Evolutionary conservation across 106 monocot species (phyloP), one percentile per base, ranked within the genome.

Genomic region (Dendrobium catenatum): DNA sequence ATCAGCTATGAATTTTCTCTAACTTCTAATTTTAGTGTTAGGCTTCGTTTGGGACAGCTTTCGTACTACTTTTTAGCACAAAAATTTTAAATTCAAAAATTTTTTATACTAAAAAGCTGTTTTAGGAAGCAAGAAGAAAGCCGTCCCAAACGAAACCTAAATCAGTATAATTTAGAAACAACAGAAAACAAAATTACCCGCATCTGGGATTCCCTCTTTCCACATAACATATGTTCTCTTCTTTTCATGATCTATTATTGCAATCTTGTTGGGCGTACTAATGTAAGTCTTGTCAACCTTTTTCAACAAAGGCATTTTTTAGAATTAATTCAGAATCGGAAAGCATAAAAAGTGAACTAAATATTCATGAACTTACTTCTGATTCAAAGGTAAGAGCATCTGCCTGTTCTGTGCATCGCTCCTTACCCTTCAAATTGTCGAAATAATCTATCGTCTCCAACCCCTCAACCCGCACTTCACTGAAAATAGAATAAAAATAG

Each of bases 381-480:
- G 87, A 88, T 87, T 96, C 96, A 73, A 96, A 96, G 73, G 93
- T 92, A 47, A 96, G 82, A 2, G 96, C 89, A 75, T 93, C 91
- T 78, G 91, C 93, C 83, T 96, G 95, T 70, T 95, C 95, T 48
- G 95, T 95, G 78, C 85, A 89, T 22, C 89, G 91, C 11, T 92
- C 84, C 58, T 64, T 85, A 44, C 73, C 82, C 74, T 87, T 82
- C 29, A 91, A 81, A 86, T 89, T 93, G 81, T 96, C 91, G 59
- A 96, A 76, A 79, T 91, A 96, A 85, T 96, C 93, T 41, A 91
- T 55, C 10, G 96, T 96, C 88, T 96, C 96, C 85, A 96, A 81
- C 66, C 96, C 96, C 82, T 96, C 96, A 20, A 96, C 85, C 16
- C 93, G 88, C 42, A 96, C 93, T 83, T 96, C 95, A 85, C 93